Evolutionary conservation across 805 yeast genomes (phyloP).

Genomic region (Candida ortonii): DNA sequence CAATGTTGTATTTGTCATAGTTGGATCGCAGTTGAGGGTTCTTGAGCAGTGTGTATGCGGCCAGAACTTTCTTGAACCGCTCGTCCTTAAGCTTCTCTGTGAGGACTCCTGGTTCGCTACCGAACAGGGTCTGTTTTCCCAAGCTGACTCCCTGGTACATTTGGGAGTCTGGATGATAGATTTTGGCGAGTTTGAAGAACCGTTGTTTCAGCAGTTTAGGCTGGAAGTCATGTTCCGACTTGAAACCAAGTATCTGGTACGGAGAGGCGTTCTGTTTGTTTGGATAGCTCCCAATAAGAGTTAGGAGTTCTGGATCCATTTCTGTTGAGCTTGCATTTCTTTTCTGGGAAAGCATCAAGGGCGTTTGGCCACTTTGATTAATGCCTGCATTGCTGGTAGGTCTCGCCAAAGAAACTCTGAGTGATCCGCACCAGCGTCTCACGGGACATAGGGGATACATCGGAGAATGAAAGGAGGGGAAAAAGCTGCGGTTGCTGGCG

Average conservation of each 20-base stretch:
- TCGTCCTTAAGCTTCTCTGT: conserved; percentile 31
- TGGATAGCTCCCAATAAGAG: conserved; percentile 42
- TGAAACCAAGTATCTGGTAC: conserved; percentile 59
- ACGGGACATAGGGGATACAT: no score
- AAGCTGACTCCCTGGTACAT: conserved; percentile 22
- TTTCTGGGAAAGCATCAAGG: no score
- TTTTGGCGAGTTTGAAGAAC: conserved; percentile 62
- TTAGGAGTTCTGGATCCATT: conserved; percentile 24
- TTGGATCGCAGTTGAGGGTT: conserved; percentile 41
- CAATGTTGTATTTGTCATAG: conserved; percentile 46
- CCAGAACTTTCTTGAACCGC: conserved; percentile 53
- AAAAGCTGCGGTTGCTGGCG: no score
- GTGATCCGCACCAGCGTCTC: no score
- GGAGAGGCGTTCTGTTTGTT: conserved; percentile 55
- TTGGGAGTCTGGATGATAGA: conserved; percentile 75
- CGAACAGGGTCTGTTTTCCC: conserved; percentile 12
- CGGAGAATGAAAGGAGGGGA: no score
- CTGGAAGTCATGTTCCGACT: conserved; percentile 33
- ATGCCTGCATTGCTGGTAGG: no score
- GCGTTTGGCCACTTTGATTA: no score
- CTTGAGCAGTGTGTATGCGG: conserved; percentile 57
- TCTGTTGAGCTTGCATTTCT: conserved; percentile 1
- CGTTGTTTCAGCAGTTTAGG: conserved; percentile 41
- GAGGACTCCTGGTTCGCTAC: conserved; percentile 10
- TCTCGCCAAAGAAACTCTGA: no score